A percentile compares a stretch with the other conserved stretches of the same genome.
Evolutionary conservation across 768 basidiomycete genomes (phyloP).

Genomic region (Leccinum subtestaceum): DNA sequence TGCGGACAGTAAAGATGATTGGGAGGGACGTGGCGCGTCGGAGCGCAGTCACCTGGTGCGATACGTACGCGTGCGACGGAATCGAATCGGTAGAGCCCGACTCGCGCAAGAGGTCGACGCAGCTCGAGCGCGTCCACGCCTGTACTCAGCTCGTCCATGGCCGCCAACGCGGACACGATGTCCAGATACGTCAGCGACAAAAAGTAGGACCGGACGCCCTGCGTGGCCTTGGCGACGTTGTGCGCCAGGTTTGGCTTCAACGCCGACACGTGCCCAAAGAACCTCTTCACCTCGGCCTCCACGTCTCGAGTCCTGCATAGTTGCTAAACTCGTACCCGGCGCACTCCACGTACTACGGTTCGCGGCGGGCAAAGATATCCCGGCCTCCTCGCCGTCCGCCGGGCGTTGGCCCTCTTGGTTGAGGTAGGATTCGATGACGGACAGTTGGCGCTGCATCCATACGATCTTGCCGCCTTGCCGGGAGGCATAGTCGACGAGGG

Average conservation of each 20-base stretch:
- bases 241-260: conserved; percentile 58
- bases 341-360: conserved; percentile 44
- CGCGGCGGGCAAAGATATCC: conserved; percentile 80
- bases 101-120: conserved; percentile 81
- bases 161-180: conserved; percentile 60
- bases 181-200: conserved; percentile 91
- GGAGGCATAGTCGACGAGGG: conserved; percentile 64
- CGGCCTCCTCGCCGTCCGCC: conserved; percentile 82
- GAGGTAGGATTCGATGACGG: conserved; percentile 81
- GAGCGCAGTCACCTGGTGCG: conserved; percentile 74
- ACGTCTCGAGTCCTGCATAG: conserved; percentile 41
- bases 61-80: conserved; percentile 70
- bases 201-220: conserved; percentile 80
- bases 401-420: conserved; percentile 74
- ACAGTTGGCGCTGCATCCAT: conserved; percentile 41
- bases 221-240: conserved; percentile 38
- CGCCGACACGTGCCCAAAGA: conserved; percentile 76
- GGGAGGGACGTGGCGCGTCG: conserved; percentile 78
- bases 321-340: conserved; percentile 84
- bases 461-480: conserved; percentile 68
- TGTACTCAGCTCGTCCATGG: conserved; percentile 68
- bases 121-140: conserved; percentile 93
- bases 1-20: conserved; percentile 89
- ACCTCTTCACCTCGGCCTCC: too few species aligned
- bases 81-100: conserved; percentile 50